Percentiles rank a stretch among this genome's conserved stretches.
phyloP scores from a whole-genome alignment of 2,329 filamentous ascomycete genomes.

The Corniculantispora saksenae region DNA sequence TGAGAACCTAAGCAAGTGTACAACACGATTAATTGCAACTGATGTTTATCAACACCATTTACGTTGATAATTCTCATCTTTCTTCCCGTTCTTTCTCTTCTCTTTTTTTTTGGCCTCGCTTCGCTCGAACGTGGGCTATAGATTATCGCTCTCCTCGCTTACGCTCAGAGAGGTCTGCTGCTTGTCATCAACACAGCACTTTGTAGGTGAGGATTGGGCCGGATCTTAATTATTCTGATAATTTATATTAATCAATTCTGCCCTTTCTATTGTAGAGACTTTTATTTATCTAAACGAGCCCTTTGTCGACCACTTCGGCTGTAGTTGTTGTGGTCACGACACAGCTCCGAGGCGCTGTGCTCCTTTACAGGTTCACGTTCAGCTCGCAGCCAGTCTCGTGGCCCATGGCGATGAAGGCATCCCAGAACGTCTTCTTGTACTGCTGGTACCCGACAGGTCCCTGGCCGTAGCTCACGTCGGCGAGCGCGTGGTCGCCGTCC shows the following conservation, averaged over 20 bases:
- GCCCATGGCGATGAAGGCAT: neutral
- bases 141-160: neutral
- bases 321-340: too few relatives aligned
- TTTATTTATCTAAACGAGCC: too few relatives aligned
- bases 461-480: neutral
- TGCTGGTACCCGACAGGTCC: neutral
- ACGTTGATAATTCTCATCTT: too few relatives aligned
- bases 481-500: neutral
- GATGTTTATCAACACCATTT: too few relatives aligned
- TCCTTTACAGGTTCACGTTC: neutral
- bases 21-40: neutral
- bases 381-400: neutral
- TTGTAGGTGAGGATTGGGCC: too few relatives aligned
- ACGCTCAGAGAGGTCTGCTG: neutral
- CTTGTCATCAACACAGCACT: too few relatives aligned
- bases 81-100: too few relatives aligned
- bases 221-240: too few relatives aligned
- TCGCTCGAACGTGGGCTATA: neutral
- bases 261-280: too few relatives aligned
- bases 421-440: constrained; percentile 4
- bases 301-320: too few relatives aligned
- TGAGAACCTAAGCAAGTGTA: constrained; percentile 1
- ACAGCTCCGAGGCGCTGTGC: too few relatives aligned
- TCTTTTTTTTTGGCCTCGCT: neutral
- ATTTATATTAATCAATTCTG: too few relatives aligned